Evolutionary conservation across 2,329 filamentous ascomycete genomes (phyloP).

Genomic region (Niveomyces coronatus): DNA sequence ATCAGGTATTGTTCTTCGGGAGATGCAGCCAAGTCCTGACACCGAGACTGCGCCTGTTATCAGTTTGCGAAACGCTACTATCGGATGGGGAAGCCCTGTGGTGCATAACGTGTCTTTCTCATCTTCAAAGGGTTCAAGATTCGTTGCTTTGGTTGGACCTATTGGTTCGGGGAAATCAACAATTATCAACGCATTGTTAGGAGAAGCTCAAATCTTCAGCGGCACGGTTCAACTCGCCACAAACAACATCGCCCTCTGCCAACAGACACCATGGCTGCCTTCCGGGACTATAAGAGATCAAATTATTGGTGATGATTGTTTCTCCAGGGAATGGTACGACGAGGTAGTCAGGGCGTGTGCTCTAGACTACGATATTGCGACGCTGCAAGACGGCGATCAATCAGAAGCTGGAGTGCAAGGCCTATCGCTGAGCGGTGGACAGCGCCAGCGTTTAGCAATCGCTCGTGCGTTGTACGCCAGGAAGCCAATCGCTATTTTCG

Average conservation of each 20-base stretch:
- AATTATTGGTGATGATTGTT: slow-evolving; percentile 4
- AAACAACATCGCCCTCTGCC: slow-evolving; percentile 6
- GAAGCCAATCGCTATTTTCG: slow-evolving; percentile 5
- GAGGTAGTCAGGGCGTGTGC: slow-evolving; percentile 5
- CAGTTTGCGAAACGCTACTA: slow-evolving; percentile 8
- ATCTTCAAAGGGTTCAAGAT: slow-evolving; percentile 3
- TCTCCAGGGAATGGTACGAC: slow-evolving; percentile 3
- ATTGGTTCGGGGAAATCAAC: slow-evolving; percentile 9
- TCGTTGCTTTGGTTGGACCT: slow-evolving; percentile 5
- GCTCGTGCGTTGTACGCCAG: slow-evolving; percentile 7
- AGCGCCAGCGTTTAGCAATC: slow-evolving; percentile 4
- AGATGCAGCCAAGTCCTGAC: neutral
- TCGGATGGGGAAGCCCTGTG: slow-evolving; percentile 8
- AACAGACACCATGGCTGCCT: slow-evolving; percentile 7
- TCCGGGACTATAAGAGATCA: slow-evolving; percentile 2
- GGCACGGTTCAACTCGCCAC: neutral
- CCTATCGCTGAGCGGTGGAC: slow-evolving; percentile 6
- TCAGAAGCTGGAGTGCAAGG: slow-evolving; percentile 4
- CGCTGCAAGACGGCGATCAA: slow-evolving; percentile 5
- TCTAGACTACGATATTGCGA: slow-evolving; percentile 4
- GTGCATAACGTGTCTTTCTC: slow-evolving; percentile 9
- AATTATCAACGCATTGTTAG: slow-evolving; percentile 3
- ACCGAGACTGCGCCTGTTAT: slow-evolving; percentile 5
- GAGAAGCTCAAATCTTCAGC: slow-evolving; percentile 3
- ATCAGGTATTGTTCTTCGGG: slow-evolving; percentile 1